A percentile compares a stretch with the other conserved stretches of the same genome.
Conservation (phyloP, 805 yeast species). For the Kodamaea nitidulidarum region DNA sequence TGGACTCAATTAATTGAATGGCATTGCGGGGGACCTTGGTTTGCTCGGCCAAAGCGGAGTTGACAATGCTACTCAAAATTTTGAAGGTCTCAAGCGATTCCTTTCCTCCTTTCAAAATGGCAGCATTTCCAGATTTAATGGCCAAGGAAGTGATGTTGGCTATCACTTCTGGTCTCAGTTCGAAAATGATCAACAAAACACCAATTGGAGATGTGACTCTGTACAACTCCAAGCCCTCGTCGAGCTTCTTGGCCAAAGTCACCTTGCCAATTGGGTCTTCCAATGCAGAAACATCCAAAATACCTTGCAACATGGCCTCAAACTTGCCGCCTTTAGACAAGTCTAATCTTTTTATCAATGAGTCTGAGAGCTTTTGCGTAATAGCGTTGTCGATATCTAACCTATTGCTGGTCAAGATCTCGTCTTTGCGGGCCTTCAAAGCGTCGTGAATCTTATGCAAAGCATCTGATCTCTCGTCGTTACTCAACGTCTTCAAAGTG, state of each 20-base stretch:
- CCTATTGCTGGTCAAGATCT: slow-evolving; percentile 68
- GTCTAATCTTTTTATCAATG: slow-evolving; percentile 82
- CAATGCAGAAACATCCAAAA: slow-evolving; percentile 81
- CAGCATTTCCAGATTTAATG: slow-evolving; percentile 94
- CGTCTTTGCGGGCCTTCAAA: slow-evolving; percentile 52
- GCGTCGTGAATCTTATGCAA: slow-evolving; percentile 69
- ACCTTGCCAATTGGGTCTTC: slow-evolving; percentile 92
- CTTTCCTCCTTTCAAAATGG: slow-evolving; percentile 95
- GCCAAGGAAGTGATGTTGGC: slow-evolving; percentile 96
- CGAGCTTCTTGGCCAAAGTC: slow-evolving; percentile 78
- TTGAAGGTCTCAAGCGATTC: slow-evolving; percentile 84
- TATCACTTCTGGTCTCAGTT: slow-evolving; percentile 96
- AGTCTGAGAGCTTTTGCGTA: slow-evolving; percentile 54
- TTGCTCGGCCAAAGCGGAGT: slow-evolving; percentile 47
- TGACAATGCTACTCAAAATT: slow-evolving; percentile 71
- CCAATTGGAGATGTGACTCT: slow-evolving; percentile 94
- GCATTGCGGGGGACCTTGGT: slow-evolving; percentile 79
- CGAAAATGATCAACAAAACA: slow-evolving; percentile 86
- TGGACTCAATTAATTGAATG: slow-evolving; percentile 80
- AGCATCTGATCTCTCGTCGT: slow-evolving; percentile 71
- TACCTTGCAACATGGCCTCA: slow-evolving; percentile 92
- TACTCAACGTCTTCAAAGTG: slow-evolving; percentile 68
- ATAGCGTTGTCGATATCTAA: slow-evolving; percentile 71
- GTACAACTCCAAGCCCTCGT: slow-evolving; percentile 80
- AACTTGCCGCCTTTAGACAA: slow-evolving; percentile 77